Conservation (phyloP, 106 monocot genomes). For the Apostasia shenzhenica region DNA sequence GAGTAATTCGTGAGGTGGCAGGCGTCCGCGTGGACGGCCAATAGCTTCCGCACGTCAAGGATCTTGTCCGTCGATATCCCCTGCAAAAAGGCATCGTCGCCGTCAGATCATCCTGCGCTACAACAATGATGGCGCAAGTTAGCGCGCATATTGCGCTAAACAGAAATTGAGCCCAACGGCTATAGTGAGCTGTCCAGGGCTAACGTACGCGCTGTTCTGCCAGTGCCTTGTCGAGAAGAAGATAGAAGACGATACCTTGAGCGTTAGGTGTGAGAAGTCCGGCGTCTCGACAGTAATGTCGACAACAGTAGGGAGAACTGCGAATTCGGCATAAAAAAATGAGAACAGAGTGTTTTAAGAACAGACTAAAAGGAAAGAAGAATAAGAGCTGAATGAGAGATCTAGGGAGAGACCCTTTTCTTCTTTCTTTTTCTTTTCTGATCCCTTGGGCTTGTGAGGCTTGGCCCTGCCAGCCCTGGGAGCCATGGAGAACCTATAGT, state of each 20-base stretch:
- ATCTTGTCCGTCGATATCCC: slow-evolving; percentile 99
- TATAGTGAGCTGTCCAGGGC: too few species aligned
- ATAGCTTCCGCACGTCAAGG: slow-evolving; percentile 66
- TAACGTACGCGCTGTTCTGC: too few species aligned
- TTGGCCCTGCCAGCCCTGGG: slow-evolving; percentile 78
- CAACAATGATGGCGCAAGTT: too few species aligned
- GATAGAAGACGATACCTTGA: slow-evolving; percentile 51
- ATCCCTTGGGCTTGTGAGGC: slow-evolving; percentile 74
- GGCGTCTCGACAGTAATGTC: slow-evolving; percentile 82
- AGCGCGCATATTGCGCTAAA: too few species aligned
- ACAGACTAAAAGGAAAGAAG: neutral
- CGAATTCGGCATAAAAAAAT: slow-evolving; percentile 5
- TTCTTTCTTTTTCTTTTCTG: slow-evolving; percentile 99
- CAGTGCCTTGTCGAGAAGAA: neutral
- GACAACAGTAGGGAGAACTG: slow-evolving; percentile 71
- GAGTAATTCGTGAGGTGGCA: slow-evolving; percentile 80
- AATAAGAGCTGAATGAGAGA: neutral
- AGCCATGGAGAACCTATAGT: slow-evolving; percentile 37
- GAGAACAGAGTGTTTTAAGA: neutral
- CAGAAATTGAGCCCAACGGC: too few species aligned
- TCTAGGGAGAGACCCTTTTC: slow-evolving; percentile 54
- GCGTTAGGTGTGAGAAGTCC: slow-evolving; percentile 75
- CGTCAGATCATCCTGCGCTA: too few species aligned
- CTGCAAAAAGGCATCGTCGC: slow-evolving; percentile 20
- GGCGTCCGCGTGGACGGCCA: slow-evolving; percentile 59